These are phyloP conservation scores for Diaporthe vexans DNA, from an alignment of 2,329 filamentous ascomycete genomes.

Conservation along the genomic window DNA sequence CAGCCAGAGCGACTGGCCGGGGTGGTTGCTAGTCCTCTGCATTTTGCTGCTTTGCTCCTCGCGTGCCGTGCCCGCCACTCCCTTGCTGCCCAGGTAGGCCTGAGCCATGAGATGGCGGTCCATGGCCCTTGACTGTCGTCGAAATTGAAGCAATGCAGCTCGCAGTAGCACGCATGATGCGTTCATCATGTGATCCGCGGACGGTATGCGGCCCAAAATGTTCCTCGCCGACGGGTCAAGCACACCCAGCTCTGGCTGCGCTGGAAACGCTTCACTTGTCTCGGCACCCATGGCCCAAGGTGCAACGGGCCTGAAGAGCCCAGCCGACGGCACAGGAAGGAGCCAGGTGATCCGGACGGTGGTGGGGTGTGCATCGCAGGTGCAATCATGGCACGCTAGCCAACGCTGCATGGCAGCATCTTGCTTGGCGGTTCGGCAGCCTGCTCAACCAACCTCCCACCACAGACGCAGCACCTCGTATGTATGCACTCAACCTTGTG, in stretches of 20 bases:
- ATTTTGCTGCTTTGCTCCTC: background rate
- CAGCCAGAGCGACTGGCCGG: background rate
- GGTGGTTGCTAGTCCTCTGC: background rate
- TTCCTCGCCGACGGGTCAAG: slow-evolving; percentile 24
- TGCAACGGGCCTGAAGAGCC: too few relatives aligned
- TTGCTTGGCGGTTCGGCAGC: slow-evolving; percentile 12
- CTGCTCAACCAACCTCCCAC: slow-evolving; percentile 16
- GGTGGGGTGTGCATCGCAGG: background rate
- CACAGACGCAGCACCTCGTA: slow-evolving; percentile 33
- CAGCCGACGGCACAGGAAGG: too few relatives aligned
- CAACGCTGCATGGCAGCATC: slow-evolving; percentile 37
- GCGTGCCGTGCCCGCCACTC: background rate
- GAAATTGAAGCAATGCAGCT: slow-evolving; percentile 18
- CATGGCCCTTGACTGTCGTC: background rate
- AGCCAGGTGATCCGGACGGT: too few relatives aligned
- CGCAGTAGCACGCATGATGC: slow-evolving; percentile 25
- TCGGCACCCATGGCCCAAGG: too few relatives aligned
- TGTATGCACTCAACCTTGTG: slow-evolving; percentile 39
- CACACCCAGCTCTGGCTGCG: background rate
- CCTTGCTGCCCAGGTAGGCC: too few relatives aligned
- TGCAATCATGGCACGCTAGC: slow-evolving; percentile 12
- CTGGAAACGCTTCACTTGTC: background rate
- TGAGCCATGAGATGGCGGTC: background rate
- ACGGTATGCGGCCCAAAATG: background rate
- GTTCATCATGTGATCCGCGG: slow-evolving; percentile 38